Base-by-base conservation (phyloP, 1,139 yeast genomes). In the Protomyces inouyei region DNA sequence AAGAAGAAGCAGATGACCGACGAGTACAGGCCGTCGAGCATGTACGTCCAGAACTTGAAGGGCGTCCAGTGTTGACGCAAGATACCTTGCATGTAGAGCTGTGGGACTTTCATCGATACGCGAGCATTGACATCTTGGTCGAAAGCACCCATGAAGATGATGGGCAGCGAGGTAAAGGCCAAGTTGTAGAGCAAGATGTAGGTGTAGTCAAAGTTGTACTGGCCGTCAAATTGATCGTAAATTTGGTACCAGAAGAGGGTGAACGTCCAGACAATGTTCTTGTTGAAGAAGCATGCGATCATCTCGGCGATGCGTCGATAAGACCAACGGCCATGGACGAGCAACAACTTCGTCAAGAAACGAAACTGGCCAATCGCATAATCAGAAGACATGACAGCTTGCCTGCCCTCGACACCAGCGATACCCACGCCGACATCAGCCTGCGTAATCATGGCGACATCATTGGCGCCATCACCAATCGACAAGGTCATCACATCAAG, bases 371-470 rank as follows among this genome's bases (percentile, higher is more conserved):
- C 98, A 74, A 93, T 79, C 1, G 97, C 98, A 76, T 91, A 93
- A 78, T 93, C 98, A 0, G 97, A 88, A 8, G 96, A 87, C 98
- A 93, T 93, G 10, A 86, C 98, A 14, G 98, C 98, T 75, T 92
- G 98, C 59, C 98, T 81, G 70, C 98, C 98, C 79, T 93, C 98
- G 77, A 90, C 96, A 75, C 98, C 98, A 56, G 97, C 96, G 71
- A 93, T 93, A 76, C 98, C 98, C 57, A 93, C 95, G 71, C 98
- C 98, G 40, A 93, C 95, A 76, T 93, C 95, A 1, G 98, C 98
- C 46, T 96, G 91, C 75, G 93, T 98, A 70, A 93, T 93, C 98
- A 93, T 93, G 4, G 98, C 96, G 68, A 93, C 98, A 77, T 93
- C 98, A 74, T 93, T 93, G 51, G 98, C 95, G 67, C 68, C 68